phyloP scores from a whole-genome alignment of 768 basidiomycete genomes.

The Boletus insuetus region DNA sequence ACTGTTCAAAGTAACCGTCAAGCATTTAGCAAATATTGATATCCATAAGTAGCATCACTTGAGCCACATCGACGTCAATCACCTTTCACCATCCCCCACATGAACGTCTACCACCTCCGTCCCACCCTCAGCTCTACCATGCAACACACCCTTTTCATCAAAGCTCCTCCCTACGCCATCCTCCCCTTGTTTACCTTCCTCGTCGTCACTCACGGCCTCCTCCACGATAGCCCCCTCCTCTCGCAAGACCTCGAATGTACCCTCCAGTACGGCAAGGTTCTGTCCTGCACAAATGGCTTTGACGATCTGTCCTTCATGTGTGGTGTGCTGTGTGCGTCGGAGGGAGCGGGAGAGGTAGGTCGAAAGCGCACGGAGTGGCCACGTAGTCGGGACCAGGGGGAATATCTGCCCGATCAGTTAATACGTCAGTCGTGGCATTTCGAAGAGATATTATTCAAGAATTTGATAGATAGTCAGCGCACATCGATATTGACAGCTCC shows the following conservation, averaged over 20 bases:
- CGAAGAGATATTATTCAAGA: background rate
- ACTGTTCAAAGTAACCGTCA: too few species aligned
- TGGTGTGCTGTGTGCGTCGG: constrained; percentile 66
- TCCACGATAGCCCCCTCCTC: constrained; percentile 69
- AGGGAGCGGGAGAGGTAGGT: constrained; percentile 80
- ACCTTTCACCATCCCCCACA: constrained; percentile 10
- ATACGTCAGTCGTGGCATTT: background rate
- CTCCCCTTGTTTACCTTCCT: constrained; percentile 21
- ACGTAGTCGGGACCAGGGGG: constrained; percentile 63
- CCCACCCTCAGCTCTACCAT: constrained; percentile 4
- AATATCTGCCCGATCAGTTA: constrained; percentile 46
- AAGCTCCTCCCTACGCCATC: constrained; percentile 23
- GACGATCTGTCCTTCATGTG: constrained; percentile 70
- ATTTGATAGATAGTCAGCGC: background rate
- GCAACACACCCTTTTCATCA: constrained; percentile 45
- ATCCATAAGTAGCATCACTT: too few species aligned
- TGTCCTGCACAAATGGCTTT: constrained; percentile 78
- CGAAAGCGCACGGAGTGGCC: constrained; percentile 71
- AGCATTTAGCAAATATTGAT: background rate
- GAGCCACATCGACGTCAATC: background rate
- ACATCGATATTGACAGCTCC: background rate
- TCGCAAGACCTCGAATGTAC: constrained; percentile 52
- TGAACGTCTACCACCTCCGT: constrained; percentile 18
- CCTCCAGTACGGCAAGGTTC: constrained; percentile 70
- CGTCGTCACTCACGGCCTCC: constrained; percentile 51